phyloP scores from a whole-genome alignment of 805 yeast species.

The Barnettozyma populi region DNA sequence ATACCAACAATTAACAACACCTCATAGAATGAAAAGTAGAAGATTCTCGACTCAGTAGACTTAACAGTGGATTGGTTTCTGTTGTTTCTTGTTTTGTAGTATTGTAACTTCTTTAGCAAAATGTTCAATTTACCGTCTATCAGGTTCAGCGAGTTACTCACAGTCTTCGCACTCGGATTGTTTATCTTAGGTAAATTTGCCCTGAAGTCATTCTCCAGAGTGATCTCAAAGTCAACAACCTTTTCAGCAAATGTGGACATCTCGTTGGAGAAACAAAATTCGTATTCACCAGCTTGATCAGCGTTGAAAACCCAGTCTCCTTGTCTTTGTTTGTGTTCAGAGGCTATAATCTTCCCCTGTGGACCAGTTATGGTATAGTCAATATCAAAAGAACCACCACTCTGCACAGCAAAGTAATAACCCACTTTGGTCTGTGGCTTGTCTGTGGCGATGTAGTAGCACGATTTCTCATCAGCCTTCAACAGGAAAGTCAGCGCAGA shows the following conservation, averaged over 20 bases:
- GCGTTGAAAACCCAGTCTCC: slow-evolving; percentile 58
- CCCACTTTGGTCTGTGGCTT: slow-evolving; percentile 55
- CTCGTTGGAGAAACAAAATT: slow-evolving; percentile 59
- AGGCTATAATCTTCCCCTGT: slow-evolving; percentile 39
- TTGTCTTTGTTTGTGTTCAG: slow-evolving; percentile 53
- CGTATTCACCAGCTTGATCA: slow-evolving; percentile 53
- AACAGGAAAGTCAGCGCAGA: slow-evolving; percentile 69
- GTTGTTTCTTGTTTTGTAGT: slow-evolving; percentile 85
- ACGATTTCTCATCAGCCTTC: slow-evolving; percentile 68
- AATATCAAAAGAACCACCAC: slow-evolving; percentile 64
- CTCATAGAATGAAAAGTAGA: slow-evolving; percentile 71
- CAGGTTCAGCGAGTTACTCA: slow-evolving; percentile 40
- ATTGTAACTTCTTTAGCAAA: slow-evolving; percentile 57
- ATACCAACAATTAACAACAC: slow-evolving; percentile 68
- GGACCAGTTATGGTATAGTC: slow-evolving; percentile 59
- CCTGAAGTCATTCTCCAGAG: slow-evolving; percentile 40
- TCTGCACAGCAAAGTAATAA: slow-evolving; percentile 64
- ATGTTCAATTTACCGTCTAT: slow-evolving; percentile 57
- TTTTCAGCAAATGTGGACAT: slow-evolving; percentile 71
- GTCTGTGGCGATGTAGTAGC: slow-evolving; percentile 67
- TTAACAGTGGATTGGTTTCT: slow-evolving; percentile 85
- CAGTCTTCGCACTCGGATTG: slow-evolving; percentile 42
- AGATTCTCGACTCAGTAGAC: slow-evolving; percentile 75
- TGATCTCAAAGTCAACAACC: slow-evolving; percentile 58
- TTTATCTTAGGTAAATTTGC: slow-evolving; percentile 24